These are phyloP conservation scores for Tolypocladium tropicale DNA, from an alignment of 2,329 filamentous ascomycete species.

Conservation along the genomic window DNA sequence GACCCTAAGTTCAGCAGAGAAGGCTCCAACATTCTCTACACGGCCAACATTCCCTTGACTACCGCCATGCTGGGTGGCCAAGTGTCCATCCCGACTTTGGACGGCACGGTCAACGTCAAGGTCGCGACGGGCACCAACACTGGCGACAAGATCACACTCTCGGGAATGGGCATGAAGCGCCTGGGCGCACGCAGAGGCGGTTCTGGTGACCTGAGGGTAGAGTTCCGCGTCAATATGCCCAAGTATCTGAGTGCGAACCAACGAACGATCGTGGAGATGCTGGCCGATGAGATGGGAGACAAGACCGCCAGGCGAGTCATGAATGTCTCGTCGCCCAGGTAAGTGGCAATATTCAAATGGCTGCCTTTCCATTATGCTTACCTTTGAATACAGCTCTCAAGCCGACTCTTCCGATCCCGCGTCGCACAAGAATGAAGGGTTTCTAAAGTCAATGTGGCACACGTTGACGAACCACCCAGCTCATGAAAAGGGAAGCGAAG, in stretches of 20 bases:
- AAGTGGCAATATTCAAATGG: conserved; percentile 4
- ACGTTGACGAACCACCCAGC: conserved; percentile 69
- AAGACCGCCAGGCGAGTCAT: conserved; percentile 87
- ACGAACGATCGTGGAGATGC: conserved; percentile 85
- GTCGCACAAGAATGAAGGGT: conserved; percentile 72
- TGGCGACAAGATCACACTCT: conserved; percentile 80
- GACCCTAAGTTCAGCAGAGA: conserved; percentile 83
- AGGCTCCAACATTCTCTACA: conserved; percentile 87
- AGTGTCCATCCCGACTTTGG: conserved; percentile 78
- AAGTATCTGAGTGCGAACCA: conserved; percentile 90
- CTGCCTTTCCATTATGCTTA: not conserved
- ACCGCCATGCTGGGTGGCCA: conserved; percentile 90
- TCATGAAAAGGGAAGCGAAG: conserved; percentile 30
- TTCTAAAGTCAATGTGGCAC: conserved; percentile 90
- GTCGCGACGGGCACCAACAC: conserved; percentile 86
- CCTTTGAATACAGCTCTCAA: conserved; percentile 2
- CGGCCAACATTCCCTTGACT: conserved; percentile 80
- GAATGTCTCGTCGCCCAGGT: conserved; percentile 49
- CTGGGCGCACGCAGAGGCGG: conserved; percentile 56
- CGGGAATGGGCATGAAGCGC: conserved; percentile 90
- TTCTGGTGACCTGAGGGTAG: conserved; percentile 77
- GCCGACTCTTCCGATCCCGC: conserved; percentile 20
- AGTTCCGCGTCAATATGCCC: conserved; percentile 92
- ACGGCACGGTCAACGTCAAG: conserved; percentile 82
- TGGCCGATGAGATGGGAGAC: conserved; percentile 92